Conservation (phyloP, 768 basidiomycete species). For the Boletus insuetus region DNA sequence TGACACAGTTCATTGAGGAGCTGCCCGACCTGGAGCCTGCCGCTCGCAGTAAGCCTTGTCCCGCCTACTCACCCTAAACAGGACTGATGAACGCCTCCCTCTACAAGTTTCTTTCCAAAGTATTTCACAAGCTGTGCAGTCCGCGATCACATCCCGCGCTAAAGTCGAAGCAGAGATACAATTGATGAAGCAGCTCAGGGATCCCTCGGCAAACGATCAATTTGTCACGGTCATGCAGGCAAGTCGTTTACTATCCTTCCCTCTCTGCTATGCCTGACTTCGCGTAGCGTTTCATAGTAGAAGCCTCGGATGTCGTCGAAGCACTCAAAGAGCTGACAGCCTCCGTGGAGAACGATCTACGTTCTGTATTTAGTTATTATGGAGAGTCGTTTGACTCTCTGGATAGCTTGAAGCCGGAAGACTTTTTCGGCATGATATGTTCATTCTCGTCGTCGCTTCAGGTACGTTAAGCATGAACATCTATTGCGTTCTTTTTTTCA, state of each 20-base stretch:
- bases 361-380: slow-evolving; percentile 63
- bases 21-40: slow-evolving; percentile 80
- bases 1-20: slow-evolving; percentile 76
- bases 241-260: not conserved
- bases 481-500: not conserved
- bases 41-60: slow-evolving; percentile 56
- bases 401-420: slow-evolving; percentile 72
- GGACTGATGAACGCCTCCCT: not conserved
- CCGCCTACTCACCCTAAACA: not conserved
- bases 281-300: slow-evolving; percentile 26
- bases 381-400: slow-evolving; percentile 69
- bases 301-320: slow-evolving; percentile 52
- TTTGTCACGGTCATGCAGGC: slow-evolving; percentile 75
- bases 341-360: slow-evolving; percentile 59
- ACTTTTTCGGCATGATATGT: slow-evolving; percentile 75
- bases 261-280: not conserved
- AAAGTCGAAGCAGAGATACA: slow-evolving; percentile 58
- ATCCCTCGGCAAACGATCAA: slow-evolving; percentile 46
- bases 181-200: slow-evolving; percentile 34
- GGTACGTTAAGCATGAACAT: slow-evolving; percentile 36
- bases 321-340: slow-evolving; percentile 61
- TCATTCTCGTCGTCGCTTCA: slow-evolving; percentile 73
- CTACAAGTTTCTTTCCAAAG: slow-evolving; percentile 67
- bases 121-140: slow-evolving; percentile 54
- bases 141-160: slow-evolving; percentile 52